These are phyloP conservation scores for Globisporangium cystogenes DNA, from an alignment of 352 stramenopile species.

Conservation along the genomic window DNA sequence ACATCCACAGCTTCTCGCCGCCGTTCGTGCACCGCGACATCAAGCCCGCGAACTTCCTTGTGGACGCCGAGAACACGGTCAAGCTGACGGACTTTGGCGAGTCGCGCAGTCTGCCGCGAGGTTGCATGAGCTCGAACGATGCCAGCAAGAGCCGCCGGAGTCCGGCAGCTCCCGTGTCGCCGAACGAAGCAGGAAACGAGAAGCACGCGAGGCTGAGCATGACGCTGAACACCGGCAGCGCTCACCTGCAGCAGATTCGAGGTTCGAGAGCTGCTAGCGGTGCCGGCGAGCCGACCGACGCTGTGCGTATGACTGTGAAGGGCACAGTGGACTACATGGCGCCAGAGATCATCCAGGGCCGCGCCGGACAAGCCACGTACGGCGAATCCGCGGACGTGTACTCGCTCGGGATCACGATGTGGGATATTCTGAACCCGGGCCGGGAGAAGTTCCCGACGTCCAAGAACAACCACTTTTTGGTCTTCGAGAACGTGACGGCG, in stretches of 20 bases:
- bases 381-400: conserved; percentile 68
- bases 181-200: no score
- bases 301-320: conserved; percentile 43
- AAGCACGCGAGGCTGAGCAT: conserved; percentile 20
- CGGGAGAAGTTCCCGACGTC: conserved; percentile 39
- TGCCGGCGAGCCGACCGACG: not conserved
- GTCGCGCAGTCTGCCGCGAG: conserved; percentile 29
- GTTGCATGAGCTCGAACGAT: conserved; percentile 24
- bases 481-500: conserved; percentile 48
- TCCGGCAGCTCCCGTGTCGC: no score
- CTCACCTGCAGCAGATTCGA: conserved; percentile 23
- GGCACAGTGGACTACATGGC: conserved; percentile 80
- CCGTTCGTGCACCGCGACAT: conserved; percentile 77
- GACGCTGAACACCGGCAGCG: conserved; percentile 19
- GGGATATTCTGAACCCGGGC: conserved; percentile 58
- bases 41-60: conserved; percentile 70
- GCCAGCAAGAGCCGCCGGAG: conserved; percentile 3
- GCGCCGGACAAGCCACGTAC: conserved; percentile 42
- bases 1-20: conserved; percentile 69
- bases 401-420: conserved; percentile 68
- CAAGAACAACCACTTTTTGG: conserved; percentile 48
- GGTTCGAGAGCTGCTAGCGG: conserved; percentile 13
- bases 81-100: conserved; percentile 25
- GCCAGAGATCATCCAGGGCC: conserved; percentile 67
- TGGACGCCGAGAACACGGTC: conserved; percentile 39